Evolutionary conservation across 768 basidiomycete species (phyloP).

Genomic region (Galerina sulciceps): DNA sequence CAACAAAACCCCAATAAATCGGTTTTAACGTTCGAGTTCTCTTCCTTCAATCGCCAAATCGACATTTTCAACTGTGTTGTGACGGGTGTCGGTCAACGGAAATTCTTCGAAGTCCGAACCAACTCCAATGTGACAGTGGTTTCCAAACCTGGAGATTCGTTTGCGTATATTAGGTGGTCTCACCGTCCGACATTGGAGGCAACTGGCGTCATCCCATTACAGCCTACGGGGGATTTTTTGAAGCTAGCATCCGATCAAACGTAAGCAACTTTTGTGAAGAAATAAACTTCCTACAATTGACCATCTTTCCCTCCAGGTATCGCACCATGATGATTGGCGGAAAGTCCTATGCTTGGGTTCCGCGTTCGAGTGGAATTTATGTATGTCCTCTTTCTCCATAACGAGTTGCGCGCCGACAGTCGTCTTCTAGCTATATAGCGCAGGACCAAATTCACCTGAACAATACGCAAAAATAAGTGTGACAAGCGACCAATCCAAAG

Average conservation of each 20-base stretch:
- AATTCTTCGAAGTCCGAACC: slow-evolving; percentile 41
- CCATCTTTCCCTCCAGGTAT: slow-evolving; percentile 2
- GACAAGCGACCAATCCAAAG: background rate
- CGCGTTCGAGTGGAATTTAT: slow-evolving; percentile 11
- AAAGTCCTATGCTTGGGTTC: slow-evolving; percentile 18
- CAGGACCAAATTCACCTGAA: slow-evolving; percentile 21
- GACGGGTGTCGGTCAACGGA: slow-evolving; percentile 43
- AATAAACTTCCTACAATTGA: background rate
- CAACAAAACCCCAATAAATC: slow-evolving; percentile 5
- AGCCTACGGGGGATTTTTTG: slow-evolving; percentile 16
- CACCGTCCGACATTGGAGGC: slow-evolving; percentile 16
- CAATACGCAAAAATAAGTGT: slow-evolving; percentile 17
- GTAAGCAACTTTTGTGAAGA: background rate
- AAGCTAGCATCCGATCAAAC: slow-evolving; percentile 17
- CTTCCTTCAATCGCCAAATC: slow-evolving; percentile 35
- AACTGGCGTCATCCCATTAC: slow-evolving; percentile 7
- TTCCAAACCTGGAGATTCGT: slow-evolving; percentile 6
- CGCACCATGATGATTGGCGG: slow-evolving; percentile 14
- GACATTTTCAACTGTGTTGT: slow-evolving; percentile 48
- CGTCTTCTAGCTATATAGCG: slow-evolving; percentile 15
- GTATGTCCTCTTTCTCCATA: slow-evolving; percentile 2
- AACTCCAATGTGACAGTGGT: slow-evolving; percentile 7
- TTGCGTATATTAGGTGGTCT: slow-evolving; percentile 18
- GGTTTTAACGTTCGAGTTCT: slow-evolving; percentile 22
- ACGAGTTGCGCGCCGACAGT: too few species aligned